A percentile compares a stretch with the other conserved stretches of the same genome.
These are phyloP conservation scores for Cylindricascospora bacillispora DNA, from an alignment of 1,139 yeast genomes.

Conservation along the genomic window DNA sequence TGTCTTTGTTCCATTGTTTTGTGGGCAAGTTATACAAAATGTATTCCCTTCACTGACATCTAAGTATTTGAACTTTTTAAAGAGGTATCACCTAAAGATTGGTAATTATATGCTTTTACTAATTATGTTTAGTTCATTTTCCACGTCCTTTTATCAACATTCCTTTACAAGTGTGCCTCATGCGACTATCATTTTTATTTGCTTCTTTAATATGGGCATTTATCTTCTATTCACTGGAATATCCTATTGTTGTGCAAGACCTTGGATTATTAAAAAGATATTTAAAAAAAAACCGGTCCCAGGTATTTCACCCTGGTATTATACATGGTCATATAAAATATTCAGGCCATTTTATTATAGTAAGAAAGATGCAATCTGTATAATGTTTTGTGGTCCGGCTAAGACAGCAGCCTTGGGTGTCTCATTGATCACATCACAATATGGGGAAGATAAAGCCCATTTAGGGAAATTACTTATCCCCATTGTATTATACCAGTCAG, in stretches of 20 bases:
- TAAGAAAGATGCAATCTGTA: slow-evolving; percentile 59
- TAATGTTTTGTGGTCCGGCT: slow-evolving; percentile 84
- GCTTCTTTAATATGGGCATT: slow-evolving; percentile 69
- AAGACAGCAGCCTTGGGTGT: slow-evolving; percentile 89
- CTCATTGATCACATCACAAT: slow-evolving; percentile 66
- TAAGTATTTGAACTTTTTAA: slow-evolving; percentile 37
- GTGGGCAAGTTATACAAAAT: slow-evolving; percentile 76
- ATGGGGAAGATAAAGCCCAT: slow-evolving; percentile 47
- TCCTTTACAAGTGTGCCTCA: slow-evolving; percentile 65
- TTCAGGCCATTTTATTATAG: slow-evolving; percentile 60
- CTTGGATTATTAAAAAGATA: slow-evolving; percentile 35
- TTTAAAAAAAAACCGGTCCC: slow-evolving; percentile 36
- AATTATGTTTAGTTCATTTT: slow-evolving; percentile 75
- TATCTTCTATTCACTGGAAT: slow-evolving; percentile 61
- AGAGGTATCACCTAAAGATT: slow-evolving; percentile 52
- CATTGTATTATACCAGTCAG: slow-evolving; percentile 71
- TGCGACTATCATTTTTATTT: slow-evolving; percentile 57
- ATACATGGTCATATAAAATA: slow-evolving; percentile 29
- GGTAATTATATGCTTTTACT: slow-evolving; percentile 68
- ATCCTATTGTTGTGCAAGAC: slow-evolving; percentile 49
- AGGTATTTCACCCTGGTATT: slow-evolving; percentile 32
- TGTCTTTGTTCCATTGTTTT: slow-evolving; percentile 71
- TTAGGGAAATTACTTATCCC: slow-evolving; percentile 71
- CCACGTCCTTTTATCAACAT: slow-evolving; percentile 73
- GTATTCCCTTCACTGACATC: slow-evolving; percentile 50